Base-by-base conservation (phyloP, 2,329 filamentous ascomycete species). In the Nothomitra cinnamomea region DNA sequence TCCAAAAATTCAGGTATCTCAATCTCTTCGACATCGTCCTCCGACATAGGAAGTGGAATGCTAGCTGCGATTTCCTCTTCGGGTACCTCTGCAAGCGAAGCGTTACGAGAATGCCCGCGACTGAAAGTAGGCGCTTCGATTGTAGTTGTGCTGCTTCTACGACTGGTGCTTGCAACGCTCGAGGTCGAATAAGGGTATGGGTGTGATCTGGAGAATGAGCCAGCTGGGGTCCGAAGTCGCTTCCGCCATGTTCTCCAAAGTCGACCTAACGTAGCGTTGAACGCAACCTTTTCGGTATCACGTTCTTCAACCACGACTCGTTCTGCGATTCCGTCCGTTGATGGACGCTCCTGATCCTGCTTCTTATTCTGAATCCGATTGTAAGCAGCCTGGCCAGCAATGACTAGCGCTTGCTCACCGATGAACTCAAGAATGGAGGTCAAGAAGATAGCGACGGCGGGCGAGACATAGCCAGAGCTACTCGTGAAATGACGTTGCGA, bases 221-320 rank as follows among this genome's bases (percentile, higher is more conserved):
- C 70, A 67, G 35, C 65, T 0, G 79, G 77, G 5, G 75, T 74
- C 55, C 86, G 78, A 60, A 85, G 75, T 57, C 84, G 79, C 70
- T 95, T 95, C 69, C 92, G 87, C 92, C 92, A 98, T 24, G 86
- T 85, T 60, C 92, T 80, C 92, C 92, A 98, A 43, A 96, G 72
- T 50, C 89, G 77, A 19, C 92, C 92, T 1, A 98, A 72, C 1
- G 87, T 89, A 55, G 88, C 78, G 63, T 95, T 94, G 56, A 96
- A 74, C 6, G 90, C 90, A 58, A 96, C 79, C 60, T 89, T 87
- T 64, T 96, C 92, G 75, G 95, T 87, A 64, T 98, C 92, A 53
- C 80, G 71, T 61, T 96, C 90, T 61, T 94, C 86, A 24, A 98
- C 82, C n/a, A 89, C 72, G 53, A 94, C 75, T 15, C 80, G 78